A percentile compares a stretch with the other conserved stretches of the same genome.
Conservation (phyloP, 2,329 filamentous ascomycete species). For the Ampelomyces quisqualis region DNA sequence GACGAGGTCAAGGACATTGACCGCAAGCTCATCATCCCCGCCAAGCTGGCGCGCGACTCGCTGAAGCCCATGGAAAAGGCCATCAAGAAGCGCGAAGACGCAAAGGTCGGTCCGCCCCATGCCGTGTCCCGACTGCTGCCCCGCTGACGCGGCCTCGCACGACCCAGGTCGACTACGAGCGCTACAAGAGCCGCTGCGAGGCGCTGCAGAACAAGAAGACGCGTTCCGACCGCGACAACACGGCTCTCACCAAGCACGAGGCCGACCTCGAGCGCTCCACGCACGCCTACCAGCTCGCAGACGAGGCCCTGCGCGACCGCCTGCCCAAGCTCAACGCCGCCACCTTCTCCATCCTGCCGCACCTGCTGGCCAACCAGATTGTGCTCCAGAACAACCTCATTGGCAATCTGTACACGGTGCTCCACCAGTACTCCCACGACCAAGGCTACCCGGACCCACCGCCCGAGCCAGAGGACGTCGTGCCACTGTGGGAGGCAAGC, state of each 20-base stretch:
- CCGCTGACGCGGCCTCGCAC: constrained; percentile 19
- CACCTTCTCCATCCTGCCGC: constrained; percentile 71
- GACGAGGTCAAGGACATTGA: constrained; percentile 73
- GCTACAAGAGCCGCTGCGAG: constrained; percentile 70
- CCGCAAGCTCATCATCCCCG: constrained; percentile 66
- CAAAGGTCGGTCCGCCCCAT: constrained; percentile 53
- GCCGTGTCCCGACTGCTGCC: neutral
- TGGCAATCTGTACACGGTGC: constrained; percentile 73
- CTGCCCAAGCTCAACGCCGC: constrained; percentile 71
- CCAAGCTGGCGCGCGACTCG: constrained; percentile 66
- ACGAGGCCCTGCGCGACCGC: constrained; percentile 69
- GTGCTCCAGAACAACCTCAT: constrained; percentile 76
- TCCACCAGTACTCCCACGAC: constrained; percentile 71
- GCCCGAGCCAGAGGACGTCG: constrained; percentile 69
- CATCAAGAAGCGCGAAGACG: constrained; percentile 82
- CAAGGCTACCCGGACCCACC: constrained; percentile 70
- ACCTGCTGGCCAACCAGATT: constrained; percentile 68
- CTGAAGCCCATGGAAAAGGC: constrained; percentile 75
- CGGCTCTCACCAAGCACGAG: constrained; percentile 69
- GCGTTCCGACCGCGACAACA: constrained; percentile 71
- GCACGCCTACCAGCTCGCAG: constrained; percentile 73
- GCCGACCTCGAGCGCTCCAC: constrained; percentile 65
- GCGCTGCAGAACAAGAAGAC: constrained; percentile 69
- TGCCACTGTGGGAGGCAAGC: constrained; percentile 63
- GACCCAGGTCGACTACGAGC: constrained; percentile 72